Base-by-base conservation (phyloP, 2,329 filamentous ascomycete genomes). In the Aspergillus amoenus region DNA sequence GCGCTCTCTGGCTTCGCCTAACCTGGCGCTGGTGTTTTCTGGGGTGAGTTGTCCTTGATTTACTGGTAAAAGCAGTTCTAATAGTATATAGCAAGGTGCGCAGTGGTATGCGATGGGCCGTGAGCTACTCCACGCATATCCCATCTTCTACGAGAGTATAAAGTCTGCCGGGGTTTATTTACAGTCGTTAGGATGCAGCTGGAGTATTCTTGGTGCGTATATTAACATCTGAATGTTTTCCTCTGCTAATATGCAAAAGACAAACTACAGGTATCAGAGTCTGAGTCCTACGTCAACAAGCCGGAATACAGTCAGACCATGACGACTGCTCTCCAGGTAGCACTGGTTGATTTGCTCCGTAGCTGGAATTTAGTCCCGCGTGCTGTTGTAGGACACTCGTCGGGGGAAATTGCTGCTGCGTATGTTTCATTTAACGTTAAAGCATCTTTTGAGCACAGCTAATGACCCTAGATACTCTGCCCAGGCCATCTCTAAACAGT, bases 401-500 rank as follows among this genome's bases (percentile, higher is more conserved):
- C 66, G 2, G 71, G 71, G 5, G 71, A 73, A 49, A 70, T 80
- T 32, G 77, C 75, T 0, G 78, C 78, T 0, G 77, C 78, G 7
- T 82, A 81, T 24, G 24, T 24, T 21, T 21, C 21, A 0, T 21
- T 21, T 4, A 21, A 21, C 21, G 21, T 21, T 21, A 21, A 21
- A 21, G 21, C 21, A 3, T 21, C 4, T 21, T 3, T 4, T 21
- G 21, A 21, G 12, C 12, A 21, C 4, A 44, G 8, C 21, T 13
- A 22, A 18, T 44, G 0, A 22, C 2, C 13, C 12, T 47, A 51
- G 48, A 8, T 52, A 52, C 18, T 21, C 49, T 9, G 32, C 15
- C 12, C 39, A 40, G 21, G 51, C 51, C 1, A 17, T 53, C 2
- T 46, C 51, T 12, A 15, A 39, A 11, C 11, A 53, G 8, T 53